Evolutionary conservation across 139 green algal species (phyloP).

Genomic region (Micractinium conductrix): DNA sequence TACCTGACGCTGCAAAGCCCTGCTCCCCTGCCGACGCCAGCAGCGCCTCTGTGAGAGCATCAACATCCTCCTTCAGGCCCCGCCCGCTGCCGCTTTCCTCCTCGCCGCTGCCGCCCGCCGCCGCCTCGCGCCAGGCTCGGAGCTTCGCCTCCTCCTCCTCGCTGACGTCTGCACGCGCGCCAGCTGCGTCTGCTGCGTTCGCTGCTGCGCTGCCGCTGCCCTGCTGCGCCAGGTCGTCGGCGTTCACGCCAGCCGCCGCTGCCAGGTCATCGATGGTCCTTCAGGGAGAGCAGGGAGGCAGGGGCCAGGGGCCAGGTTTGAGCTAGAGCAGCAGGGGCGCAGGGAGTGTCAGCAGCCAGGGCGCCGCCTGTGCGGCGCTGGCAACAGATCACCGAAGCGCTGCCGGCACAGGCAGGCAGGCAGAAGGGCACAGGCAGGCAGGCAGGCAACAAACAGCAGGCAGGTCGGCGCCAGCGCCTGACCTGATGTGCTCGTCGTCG

Average conservation of each 20-base stretch:
- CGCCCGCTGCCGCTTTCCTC: not conserved
- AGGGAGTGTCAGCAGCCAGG: constrained; percentile 13
- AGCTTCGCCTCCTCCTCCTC: constrained; percentile 12
- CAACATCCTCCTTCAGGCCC: not conserved
- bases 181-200: not conserved
- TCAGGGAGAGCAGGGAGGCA: no score
- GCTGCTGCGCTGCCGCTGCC: constrained; percentile 1
- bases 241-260: constrained; percentile 3
- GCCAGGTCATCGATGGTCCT: constrained; percentile 47
- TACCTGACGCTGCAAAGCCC: not conserved
- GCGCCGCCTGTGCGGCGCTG: not conserved
- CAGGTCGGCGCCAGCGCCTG: no score
- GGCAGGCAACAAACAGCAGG: no score
- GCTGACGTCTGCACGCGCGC: not conserved
- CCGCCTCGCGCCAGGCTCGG: not conserved
- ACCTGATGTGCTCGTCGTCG: no score
- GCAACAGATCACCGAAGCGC: no score
- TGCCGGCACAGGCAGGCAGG: no score
- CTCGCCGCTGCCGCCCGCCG: not conserved
- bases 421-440: no score
- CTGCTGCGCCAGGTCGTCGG: not conserved
- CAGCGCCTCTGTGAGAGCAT: not conserved
- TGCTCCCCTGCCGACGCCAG: not conserved
- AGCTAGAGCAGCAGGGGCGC: no score
- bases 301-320: no score